Evolutionary conservation across 495 filamentous ascomycete genomes (phyloP).

Genomic region (Daldinia concentrica): DNA sequence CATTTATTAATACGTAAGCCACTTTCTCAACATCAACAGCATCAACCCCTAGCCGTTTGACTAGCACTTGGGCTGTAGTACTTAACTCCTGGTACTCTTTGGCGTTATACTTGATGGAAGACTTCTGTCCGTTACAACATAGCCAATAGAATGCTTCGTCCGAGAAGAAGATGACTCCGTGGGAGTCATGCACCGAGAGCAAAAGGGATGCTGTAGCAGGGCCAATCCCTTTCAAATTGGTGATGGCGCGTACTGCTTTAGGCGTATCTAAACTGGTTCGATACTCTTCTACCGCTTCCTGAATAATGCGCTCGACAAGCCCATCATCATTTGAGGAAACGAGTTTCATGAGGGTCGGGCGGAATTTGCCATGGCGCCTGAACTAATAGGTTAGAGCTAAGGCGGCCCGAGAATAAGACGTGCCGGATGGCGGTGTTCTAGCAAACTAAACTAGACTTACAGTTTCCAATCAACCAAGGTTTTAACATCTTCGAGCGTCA

Average conservation of each 20-base stretch:
- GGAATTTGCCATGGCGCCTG: conserved; percentile 72
- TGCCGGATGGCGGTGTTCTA: conserved; percentile 1
- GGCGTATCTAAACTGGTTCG: conserved; percentile 56
- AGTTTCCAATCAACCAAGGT: conserved; percentile 80
- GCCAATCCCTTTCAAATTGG: conserved; percentile 69
- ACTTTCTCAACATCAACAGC: conserved; percentile 73
- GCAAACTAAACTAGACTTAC: conserved; percentile 59
- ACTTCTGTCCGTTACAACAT: conserved; percentile 56
- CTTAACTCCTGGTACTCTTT: conserved; percentile 69
- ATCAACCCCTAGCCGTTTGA: conserved; percentile 60
- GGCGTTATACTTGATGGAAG: conserved; percentile 68
- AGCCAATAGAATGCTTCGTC: conserved; percentile 80
- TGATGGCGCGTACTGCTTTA: conserved; percentile 60
- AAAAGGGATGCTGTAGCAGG: conserved; percentile 78
- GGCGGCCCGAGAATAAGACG: conserved; percentile 4
- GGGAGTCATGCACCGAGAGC: conserved; percentile 66
- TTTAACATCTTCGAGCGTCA: conserved; percentile 57
- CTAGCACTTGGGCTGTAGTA: conserved; percentile 54
- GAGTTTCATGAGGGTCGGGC: conserved; percentile 73
- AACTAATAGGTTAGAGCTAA: conserved; percentile 11
- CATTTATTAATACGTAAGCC: conserved; percentile 68
- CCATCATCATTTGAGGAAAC: conserved; percentile 66
- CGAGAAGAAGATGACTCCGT: conserved; percentile 74
- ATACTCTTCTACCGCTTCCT: conserved; percentile 59
- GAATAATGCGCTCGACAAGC: conserved; percentile 55